phyloP scores from a whole-genome alignment of 2,329 filamentous ascomycete genomes.

The Lachnellula cervina region DNA sequence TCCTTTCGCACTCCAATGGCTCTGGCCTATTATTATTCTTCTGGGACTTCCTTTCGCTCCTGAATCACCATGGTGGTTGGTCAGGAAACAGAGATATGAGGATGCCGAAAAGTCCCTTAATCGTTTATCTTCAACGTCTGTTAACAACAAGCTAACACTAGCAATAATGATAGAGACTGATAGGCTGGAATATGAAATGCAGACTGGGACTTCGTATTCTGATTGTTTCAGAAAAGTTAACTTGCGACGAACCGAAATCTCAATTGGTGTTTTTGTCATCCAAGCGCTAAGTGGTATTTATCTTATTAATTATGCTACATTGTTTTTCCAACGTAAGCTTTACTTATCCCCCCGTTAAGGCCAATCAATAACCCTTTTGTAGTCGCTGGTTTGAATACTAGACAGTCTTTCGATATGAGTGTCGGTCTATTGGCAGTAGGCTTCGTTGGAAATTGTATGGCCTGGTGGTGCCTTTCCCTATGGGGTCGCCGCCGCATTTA shows the following conservation, averaged over 20 bases:
- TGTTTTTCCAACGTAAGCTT: conserved; percentile 45
- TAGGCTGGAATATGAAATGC: conserved; percentile 43
- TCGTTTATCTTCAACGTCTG: conserved; percentile 19
- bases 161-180: conserved; percentile 54
- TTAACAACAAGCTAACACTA: conserved; percentile 41
- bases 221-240: conserved; percentile 51
- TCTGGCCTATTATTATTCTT: conserved; percentile 45
- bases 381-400: conserved; percentile 52
- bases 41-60: conserved; percentile 43
- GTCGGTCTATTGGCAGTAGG: conserved; percentile 60
- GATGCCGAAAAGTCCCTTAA: conserved; percentile 34
- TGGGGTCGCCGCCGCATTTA: conserved; percentile 60
- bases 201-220: conserved; percentile 39
- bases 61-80: conserved; percentile 47
- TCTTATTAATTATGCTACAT: conserved; percentile 58
- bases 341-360: too few species aligned
- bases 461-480: conserved; percentile 60
- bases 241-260: conserved; percentile 48
- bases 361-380: background rate
- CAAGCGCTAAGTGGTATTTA: conserved; percentile 60
- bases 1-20: conserved; percentile 44
- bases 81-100: conserved; percentile 39
- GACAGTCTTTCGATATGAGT: conserved; percentile 55
- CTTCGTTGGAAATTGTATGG: conserved; percentile 56
- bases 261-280: conserved; percentile 51